Conservation (phyloP, 768 basidiomycete species). For the Collybia sordida region DNA sequence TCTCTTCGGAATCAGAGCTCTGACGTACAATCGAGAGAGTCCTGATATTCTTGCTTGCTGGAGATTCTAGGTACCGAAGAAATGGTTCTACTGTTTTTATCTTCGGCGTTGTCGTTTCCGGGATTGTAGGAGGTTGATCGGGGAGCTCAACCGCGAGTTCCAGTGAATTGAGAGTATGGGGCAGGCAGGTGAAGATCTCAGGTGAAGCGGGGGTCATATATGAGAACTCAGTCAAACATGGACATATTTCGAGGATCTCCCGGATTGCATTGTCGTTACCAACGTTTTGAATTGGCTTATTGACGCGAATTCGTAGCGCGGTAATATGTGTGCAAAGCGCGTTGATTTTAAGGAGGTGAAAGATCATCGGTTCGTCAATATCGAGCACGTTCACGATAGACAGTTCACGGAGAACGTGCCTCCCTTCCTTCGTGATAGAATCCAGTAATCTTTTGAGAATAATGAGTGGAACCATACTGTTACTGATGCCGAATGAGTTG, state of each 20-base stretch:
- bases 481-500: too few relatives aligned
- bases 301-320: neutral
- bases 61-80: neutral
- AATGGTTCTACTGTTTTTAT: neutral
- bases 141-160: constrained; percentile 4
- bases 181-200: constrained; percentile 2
- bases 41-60: neutral
- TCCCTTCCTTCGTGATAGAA: neutral
- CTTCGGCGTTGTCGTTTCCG: neutral
- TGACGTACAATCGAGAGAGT: constrained; percentile 3
- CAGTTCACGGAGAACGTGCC: neutral
- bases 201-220: constrained; percentile 4
- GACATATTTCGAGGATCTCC: neutral
- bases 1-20: neutral
- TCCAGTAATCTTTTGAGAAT: neutral
- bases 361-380: neutral
- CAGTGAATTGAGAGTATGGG: neutral
- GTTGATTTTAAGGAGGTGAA: constrained; percentile 3
- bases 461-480: too few relatives aligned
- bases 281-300: neutral
- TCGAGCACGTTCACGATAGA: neutral
- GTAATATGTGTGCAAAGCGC: neutral
- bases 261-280: constrained; percentile 1
- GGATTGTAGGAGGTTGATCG: neutral
- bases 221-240: constrained; percentile 3